Evolutionary conservation across 202 grass and related monocot species (phyloP), one percentile per base, ranked within the genome.

Genomic region (Eragrostis tef): DNA sequence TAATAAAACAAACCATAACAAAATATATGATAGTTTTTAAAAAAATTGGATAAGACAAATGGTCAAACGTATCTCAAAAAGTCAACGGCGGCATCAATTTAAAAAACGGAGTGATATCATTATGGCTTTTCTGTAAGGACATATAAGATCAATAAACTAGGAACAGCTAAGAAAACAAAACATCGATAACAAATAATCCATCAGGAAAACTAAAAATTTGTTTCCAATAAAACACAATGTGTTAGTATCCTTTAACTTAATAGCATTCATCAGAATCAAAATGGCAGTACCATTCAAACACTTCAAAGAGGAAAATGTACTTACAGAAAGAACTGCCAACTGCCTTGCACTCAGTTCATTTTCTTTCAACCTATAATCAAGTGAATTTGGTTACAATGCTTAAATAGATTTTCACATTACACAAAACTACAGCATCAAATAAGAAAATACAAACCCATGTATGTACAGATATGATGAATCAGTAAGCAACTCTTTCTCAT

Each of bases 401-500:
- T 36, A 11, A 85, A 77, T 22, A 66, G 24, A 27, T 17, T 68
- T 81, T 69, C 16, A 39, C 17, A 48, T 36, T 11, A 9, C 74
- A 68, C 21, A 89, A 81, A 71, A 36, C 24, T 41, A 39, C 9
- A 15, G 74, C 34, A 39, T 73, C 83, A 83, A 70, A 9, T 31
- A 73, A 71, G 58, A 51, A 73, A 82, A 51, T 89, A 88, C 90
- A 71, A 86, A 98, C 96, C 96, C 96, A 31, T 98, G 93, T 69
- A 98, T 85, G 69, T 93, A 80, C 43, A 95, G 90, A 84, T 87
- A 98, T 41, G 96, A 98, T 70, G 90, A 88, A 80, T 91, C 90
- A 74, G 92, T 98, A 54, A 95, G 85, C 67, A 86, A 79, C 64
- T 98, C 92, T 85, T 98, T 95, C 84, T 93, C 92, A 88, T 98